These are phyloP conservation scores for Eucalyptus rudis DNA, from an alignment of 345 rosid species.

Conservation along the genomic window DNA sequence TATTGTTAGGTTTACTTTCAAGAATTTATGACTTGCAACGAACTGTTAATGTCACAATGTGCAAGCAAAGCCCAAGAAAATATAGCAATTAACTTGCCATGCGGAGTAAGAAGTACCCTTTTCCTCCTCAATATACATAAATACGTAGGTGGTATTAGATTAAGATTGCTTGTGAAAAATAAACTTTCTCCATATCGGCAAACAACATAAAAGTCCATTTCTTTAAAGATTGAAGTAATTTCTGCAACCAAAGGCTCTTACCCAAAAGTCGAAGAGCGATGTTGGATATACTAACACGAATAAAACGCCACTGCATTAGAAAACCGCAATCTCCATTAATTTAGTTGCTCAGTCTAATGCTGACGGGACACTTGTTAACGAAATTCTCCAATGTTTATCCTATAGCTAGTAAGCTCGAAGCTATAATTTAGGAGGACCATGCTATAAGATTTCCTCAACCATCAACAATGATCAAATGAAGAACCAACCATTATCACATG, in stretches of 20 bases:
- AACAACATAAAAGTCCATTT: not conserved
- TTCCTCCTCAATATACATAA: not conserved
- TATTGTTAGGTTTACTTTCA: accelerated
- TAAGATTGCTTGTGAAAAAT: not conserved
- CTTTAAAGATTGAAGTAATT: not conserved
- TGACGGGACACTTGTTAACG: too few relatives aligned
- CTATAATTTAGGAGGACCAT: not conserved
- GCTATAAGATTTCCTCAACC: not conserved
- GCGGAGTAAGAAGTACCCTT: not conserved
- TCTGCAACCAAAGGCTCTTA: not conserved
- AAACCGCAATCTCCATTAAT: not conserved
- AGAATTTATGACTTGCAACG: too few relatives aligned
- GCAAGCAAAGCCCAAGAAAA: not conserved
- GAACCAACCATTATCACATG: not conserved
- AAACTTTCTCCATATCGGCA: not conserved
- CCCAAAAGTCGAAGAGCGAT: not conserved
- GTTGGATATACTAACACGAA: not conserved
- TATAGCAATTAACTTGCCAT: not conserved
- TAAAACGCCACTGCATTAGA: not conserved
- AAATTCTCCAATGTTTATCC: not conserved
- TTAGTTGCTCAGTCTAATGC: not conserved
- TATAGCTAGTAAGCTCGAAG: not conserved
- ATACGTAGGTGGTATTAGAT: not conserved
- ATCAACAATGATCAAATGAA: not conserved
- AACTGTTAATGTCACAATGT: too few relatives aligned